Conservation (phyloP, 169 alveolate genomes). For the Eimeria sp. region DNA sequence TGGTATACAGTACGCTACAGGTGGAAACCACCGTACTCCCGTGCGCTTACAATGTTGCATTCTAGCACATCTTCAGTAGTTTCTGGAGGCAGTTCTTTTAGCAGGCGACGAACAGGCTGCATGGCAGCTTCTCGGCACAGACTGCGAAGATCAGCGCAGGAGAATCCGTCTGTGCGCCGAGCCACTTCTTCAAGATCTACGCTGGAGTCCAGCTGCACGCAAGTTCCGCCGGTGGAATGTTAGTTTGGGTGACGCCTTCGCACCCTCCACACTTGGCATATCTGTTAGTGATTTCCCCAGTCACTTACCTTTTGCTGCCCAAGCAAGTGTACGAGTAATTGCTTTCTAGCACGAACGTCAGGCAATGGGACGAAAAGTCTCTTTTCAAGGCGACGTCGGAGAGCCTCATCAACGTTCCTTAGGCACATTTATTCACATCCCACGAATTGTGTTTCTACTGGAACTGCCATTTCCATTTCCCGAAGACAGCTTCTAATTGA, state of each 20-base stretch:
- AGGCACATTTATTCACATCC: conserved; percentile 84
- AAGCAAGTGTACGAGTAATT: conserved; percentile 37
- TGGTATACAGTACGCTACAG: neutral
- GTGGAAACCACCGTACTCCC: neutral
- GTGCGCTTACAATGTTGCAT: neutral
- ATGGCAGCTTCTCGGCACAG: conserved; percentile 82
- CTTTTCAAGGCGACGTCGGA: conserved; percentile 96
- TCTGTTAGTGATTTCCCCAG: neutral
- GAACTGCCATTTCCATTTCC: neutral
- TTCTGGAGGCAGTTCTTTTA: conserved; percentile 11
- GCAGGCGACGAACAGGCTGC: conserved; percentile 79
- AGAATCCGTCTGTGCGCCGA: conserved; percentile 67
- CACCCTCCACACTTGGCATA: neutral
- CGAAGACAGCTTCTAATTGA: neutral
- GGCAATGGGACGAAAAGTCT: conserved; percentile 96
- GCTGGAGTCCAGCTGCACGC: conserved; percentile 54
- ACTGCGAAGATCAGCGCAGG: conserved; percentile 78
- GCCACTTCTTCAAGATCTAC: conserved; percentile 52
- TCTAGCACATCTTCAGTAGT: neutral
- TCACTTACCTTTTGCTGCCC: conserved; percentile 36
- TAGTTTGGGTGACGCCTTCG: neutral
- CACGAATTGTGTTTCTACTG: neutral
- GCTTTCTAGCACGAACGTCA: conserved; percentile 25
- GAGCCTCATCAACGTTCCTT: conserved; percentile 97
- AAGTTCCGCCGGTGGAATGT: neutral